These are phyloP conservation scores for Colletotrichum sp. DNA, from an alignment of 2,329 filamentous ascomycete species.

Conservation along the genomic window DNA sequence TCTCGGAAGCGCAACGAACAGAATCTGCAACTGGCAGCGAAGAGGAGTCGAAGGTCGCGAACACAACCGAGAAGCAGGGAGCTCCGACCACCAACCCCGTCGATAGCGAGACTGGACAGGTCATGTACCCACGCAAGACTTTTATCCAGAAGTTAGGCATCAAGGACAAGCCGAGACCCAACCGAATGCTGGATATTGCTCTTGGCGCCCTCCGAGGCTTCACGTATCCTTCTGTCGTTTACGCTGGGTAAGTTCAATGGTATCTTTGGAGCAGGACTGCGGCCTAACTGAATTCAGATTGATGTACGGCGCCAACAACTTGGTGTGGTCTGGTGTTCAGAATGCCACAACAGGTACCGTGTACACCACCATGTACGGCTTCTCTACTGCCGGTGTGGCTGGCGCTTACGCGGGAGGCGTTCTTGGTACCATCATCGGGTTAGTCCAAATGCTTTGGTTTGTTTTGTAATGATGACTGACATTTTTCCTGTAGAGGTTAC, in stretches of 20 bases:
- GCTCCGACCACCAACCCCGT: background rate
- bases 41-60: background rate
- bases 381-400: conserved; percentile 23
- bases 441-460: background rate
- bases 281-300: conserved; percentile 15
- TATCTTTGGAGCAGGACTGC: background rate
- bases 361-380: conserved; percentile 34
- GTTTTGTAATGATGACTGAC: background rate
- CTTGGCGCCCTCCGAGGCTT: conserved; percentile 34
- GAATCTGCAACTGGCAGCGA: background rate
- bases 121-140: conserved; percentile 37
- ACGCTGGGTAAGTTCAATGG: conserved; percentile 34
- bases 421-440: conserved; percentile 48
- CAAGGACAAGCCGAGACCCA: conserved; percentile 40
- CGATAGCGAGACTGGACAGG: conserved; percentile 31
- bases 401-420: conserved; percentile 31
- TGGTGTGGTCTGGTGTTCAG: conserved; percentile 34
- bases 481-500: conserved; percentile 11
- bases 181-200: conserved; percentile 40
- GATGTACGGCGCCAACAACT: conserved; percentile 36
- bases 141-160: conserved; percentile 36
- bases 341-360: conserved; percentile 35
- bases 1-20: background rate
- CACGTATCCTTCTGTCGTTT: conserved; percentile 36
- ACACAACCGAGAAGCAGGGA: background rate